Conservation (phyloP, 371 early-diverging fungal species). For the Actinomortierella wolfii region DNA sequence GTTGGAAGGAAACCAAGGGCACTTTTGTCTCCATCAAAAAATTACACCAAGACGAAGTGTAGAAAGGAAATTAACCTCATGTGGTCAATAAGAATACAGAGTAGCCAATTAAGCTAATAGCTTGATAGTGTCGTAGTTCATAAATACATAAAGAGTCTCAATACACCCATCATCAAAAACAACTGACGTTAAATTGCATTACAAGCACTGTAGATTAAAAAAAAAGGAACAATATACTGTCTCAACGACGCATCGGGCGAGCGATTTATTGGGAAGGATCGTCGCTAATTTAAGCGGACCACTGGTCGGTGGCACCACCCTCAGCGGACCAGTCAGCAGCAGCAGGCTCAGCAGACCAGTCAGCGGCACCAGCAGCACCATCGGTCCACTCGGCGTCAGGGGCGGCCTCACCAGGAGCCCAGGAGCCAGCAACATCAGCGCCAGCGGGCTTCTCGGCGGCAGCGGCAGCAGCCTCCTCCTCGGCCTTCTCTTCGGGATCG, state of each 20-base stretch:
- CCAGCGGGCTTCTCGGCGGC: conserved; percentile 31
- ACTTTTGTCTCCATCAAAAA: neutral
- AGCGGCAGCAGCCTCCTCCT: conserved; percentile 68
- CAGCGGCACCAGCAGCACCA: conserved; percentile 44
- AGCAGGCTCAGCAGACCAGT: conserved; percentile 58
- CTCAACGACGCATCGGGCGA: neutral
- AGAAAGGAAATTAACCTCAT: neutral
- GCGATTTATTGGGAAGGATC: neutral
- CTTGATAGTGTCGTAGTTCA: no score
- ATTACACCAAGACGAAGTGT: neutral
- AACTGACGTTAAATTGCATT: no score
- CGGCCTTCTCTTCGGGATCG: conserved; percentile 94
- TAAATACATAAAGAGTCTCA: neutral
- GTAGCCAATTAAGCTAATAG: neutral
- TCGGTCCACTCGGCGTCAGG: conserved; percentile 33
- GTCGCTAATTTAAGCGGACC: conserved; percentile 50
- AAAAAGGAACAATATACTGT: neutral
- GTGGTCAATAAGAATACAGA: neutral
- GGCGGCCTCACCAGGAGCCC: conserved; percentile 46
- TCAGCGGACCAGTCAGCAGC: conserved; percentile 63
- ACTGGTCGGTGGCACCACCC: conserved; percentile 51
- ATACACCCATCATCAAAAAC: no score
- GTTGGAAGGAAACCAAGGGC: no score
- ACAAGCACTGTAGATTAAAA: no score
- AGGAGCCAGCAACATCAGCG: conserved; percentile 24